Conservation (phyloP, 2,329 filamentous ascomycete genomes). For the Fusarium sp. region DNA sequence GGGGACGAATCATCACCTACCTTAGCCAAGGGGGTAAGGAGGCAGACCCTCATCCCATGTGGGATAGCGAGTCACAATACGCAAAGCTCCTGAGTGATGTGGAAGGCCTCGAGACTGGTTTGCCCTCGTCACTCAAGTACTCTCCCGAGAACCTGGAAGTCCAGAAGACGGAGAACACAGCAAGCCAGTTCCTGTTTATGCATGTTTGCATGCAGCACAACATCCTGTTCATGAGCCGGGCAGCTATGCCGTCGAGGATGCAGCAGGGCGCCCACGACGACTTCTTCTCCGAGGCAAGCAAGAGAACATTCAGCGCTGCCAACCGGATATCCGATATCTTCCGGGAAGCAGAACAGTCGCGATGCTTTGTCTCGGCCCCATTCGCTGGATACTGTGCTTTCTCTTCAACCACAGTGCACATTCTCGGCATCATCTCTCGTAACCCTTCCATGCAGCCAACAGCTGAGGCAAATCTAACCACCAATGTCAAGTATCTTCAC, state of each 20-base stretch:
- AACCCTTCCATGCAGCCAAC: constrained; percentile 76
- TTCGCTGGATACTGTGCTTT: constrained; percentile 97
- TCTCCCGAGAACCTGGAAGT: constrained; percentile 81
- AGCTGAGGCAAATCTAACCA: constrained; percentile 83
- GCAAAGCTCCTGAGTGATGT: constrained; percentile 72
- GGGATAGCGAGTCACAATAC: constrained; percentile 82
- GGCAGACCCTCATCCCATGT: constrained; percentile 77
- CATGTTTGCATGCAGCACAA: constrained; percentile 92
- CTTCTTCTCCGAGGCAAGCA: constrained; percentile 78
- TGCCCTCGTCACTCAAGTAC: constrained; percentile 78
- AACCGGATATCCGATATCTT: constrained; percentile 86
- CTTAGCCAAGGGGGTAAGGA: constrained; percentile 89
- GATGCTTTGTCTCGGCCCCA: constrained; percentile 81
- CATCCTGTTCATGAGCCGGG: constrained; percentile 86
- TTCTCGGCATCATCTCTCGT: constrained; percentile 88
- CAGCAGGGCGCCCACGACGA: constrained; percentile 75
- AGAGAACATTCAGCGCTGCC: constrained; percentile 81
- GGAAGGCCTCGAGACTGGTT: constrained; percentile 70
- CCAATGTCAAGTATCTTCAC: constrained; percentile 87
- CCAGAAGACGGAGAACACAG: constrained; percentile 83
- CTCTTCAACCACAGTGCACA: constrained; percentile 90
- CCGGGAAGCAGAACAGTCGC: constrained; percentile 72
- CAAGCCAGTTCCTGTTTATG: constrained; percentile 90
- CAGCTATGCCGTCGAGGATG: constrained; percentile 76
- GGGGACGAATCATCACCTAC: constrained; percentile 89